Conservation (phyloP, 371 early-diverging fungal species). For the Mortierella sp. region DNA sequence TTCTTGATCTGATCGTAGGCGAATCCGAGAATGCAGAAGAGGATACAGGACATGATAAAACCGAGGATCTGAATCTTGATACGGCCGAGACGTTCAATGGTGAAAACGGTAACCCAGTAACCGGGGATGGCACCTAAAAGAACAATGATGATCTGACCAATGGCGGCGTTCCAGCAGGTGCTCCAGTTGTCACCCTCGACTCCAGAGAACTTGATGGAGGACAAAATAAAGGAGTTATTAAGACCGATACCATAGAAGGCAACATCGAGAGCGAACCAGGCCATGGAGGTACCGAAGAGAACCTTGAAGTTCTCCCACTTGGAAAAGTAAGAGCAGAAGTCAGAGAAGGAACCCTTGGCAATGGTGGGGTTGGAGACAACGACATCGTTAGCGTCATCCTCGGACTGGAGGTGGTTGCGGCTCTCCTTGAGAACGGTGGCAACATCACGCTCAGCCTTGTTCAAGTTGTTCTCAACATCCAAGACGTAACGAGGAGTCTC, state of each 20-base stretch:
- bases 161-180: slow-evolving; percentile 70
- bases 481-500: slow-evolving; percentile 92
- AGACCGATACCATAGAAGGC: slow-evolving; percentile 92
- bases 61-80: slow-evolving; percentile 86
- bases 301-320: slow-evolving; percentile 83
- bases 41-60: slow-evolving; percentile 77
- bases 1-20: slow-evolving; percentile 62
- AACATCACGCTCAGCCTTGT: slow-evolving; percentile 71
- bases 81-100: slow-evolving; percentile 85
- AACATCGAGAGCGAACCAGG: slow-evolving; percentile 91
- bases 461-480: slow-evolving; percentile 78
- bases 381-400: slow-evolving; percentile 41
- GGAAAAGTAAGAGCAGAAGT: slow-evolving; percentile 82
- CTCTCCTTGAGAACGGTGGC: slow-evolving; percentile 52
- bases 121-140: slow-evolving; percentile 90
- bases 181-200: slow-evolving; percentile 66
- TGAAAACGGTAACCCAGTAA: slow-evolving; percentile 86
- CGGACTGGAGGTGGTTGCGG: slow-evolving; percentile 45
- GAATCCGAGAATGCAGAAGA: slow-evolving; percentile 82
- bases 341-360: slow-evolving; percentile 68
- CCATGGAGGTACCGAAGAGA: slow-evolving; percentile 80
- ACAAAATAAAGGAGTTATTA: slow-evolving; percentile 81
- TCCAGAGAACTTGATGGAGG: slow-evolving; percentile 74
- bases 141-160: slow-evolving; percentile 88
- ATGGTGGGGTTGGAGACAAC: slow-evolving; percentile 47